Evolutionary conservation across 2,329 filamentous ascomycete species (phyloP), one percentile per base, ranked within the genome.

Genomic region (Diaporthe sp.): DNA sequence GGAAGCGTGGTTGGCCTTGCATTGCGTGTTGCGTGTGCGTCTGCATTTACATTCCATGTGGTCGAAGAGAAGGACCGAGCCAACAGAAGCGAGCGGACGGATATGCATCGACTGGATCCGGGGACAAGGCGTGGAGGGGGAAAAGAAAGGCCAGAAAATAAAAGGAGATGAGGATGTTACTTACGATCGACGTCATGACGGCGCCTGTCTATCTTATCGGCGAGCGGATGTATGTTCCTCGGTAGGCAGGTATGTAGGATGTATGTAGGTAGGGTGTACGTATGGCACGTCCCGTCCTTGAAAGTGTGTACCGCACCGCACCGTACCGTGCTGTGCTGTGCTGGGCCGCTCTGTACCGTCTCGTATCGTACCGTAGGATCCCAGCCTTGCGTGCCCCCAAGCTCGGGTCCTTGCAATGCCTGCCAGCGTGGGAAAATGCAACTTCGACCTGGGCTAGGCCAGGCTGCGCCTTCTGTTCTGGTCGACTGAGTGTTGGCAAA

Each of bases 121-220:
- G 58, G 68, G 72, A 61, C 46, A 37, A 44, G 55, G 68, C 61
- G 51, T 53, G 42, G 61, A 62, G 49, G 31, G 59, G 49, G 62
- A 57, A 75, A 61, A 61, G 44, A 65, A 49, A 75, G n/a, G 61
- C 34, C 7, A 42, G 6, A 15, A 13, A 65, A 62, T 71, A 39
- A 13, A 42, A 53, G 72, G 70, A 69, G 46, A 68, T 7, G 22
- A 28, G 31, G 22, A 28, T 34, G 46, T 31, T 68, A 81, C 81
- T 81, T 75, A 82, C 81, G 77, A 82, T 82, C 75, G 81, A 82
- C 79, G 81, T 81, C 81, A 82, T 82, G 80, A 78, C 77, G 72
- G 49, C 69, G 75, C 67, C 42, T 49, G 51, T 55, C 72, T 75
- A 65, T 76, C 62, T 74, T 78, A 75, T 79, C 76, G 67, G 75